Evolutionary conservation across 75 land plant genomes (phyloP).

Genomic region (Picea glauca): DNA sequence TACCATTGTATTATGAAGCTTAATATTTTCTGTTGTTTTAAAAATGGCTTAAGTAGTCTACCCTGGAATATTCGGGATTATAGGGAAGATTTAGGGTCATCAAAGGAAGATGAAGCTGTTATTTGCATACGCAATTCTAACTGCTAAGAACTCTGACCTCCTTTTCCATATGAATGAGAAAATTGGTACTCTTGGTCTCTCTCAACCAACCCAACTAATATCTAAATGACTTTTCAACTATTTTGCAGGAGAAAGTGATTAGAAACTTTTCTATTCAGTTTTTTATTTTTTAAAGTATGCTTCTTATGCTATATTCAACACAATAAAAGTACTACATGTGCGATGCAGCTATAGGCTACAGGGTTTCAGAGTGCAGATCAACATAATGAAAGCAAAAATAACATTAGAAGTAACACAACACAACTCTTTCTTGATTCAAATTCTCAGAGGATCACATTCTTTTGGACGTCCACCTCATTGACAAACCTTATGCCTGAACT

Average conservation of each 20-base stretch:
- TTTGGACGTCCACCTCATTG: no score
- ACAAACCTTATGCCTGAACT: no score
- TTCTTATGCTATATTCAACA: no score
- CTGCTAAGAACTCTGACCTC: not conserved
- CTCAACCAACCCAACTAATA: not conserved
- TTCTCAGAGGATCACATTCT: no score
- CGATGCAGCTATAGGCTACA: no score
- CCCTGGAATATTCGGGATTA: not conserved
- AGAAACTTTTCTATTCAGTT: not conserved
- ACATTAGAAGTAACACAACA: no score
- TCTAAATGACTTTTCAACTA: not conserved
- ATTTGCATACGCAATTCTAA: not conserved
- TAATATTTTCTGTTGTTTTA: not conserved
- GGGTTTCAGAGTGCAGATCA: no score
- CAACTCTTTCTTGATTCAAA: no score
- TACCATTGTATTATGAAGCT: not conserved
- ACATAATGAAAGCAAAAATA: no score
- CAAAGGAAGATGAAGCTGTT: not conserved
- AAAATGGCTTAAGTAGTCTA: not conserved
- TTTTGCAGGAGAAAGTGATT: not conserved
- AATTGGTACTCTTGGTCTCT: not conserved
- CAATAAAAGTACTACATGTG: no score
- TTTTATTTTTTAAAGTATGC: not conserved
- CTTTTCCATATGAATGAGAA: not conserved
- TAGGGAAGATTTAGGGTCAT: not conserved